Conservation (phyloP, 768 basidiomycete genomes). For the Filobasidium wieringae region DNA sequence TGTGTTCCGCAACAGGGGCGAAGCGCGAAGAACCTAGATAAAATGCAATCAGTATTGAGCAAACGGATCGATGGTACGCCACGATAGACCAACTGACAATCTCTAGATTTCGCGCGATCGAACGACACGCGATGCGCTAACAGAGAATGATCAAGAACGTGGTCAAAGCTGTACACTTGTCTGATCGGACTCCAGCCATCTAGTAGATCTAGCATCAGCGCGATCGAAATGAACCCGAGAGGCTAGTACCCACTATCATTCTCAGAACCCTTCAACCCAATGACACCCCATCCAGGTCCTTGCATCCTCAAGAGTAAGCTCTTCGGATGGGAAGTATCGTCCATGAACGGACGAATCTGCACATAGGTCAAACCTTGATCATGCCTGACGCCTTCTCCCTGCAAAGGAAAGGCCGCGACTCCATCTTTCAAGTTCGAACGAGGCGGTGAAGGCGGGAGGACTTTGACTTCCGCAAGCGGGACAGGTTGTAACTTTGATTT, state of each 20-base stretch:
- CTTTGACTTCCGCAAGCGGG: not conserved
- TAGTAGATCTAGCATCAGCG: conserved; percentile 9
- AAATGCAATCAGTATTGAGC: not conserved
- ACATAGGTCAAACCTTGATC: conserved; percentile 15
- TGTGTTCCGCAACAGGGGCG: conserved; percentile 15
- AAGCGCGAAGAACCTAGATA: conserved; percentile 5
- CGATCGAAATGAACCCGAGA: not conserved
- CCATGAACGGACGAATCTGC: not conserved
- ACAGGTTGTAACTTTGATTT: not conserved
- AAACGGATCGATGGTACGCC: not conserved
- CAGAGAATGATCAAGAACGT: not conserved
- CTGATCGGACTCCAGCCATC: not conserved
- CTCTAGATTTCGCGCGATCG: not conserved
- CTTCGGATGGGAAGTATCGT: not conserved
- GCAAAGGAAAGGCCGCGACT: conserved; percentile 19
- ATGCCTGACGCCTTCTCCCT: conserved; percentile 24
- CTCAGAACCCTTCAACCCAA: not conserved
- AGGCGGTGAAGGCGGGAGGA: conserved; percentile 8
- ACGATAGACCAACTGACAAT: not conserved
- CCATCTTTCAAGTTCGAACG: not conserved
- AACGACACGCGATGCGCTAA: not conserved
- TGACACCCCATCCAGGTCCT: not conserved
- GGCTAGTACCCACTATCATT: conserved; percentile 6
- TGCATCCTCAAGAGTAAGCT: not conserved
- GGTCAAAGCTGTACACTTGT: not conserved